Evolutionary conservation across 225 moss, liverwort and hornwort species (phyloP).

Genomic region (Physcomitrellopsis africana): DNA sequence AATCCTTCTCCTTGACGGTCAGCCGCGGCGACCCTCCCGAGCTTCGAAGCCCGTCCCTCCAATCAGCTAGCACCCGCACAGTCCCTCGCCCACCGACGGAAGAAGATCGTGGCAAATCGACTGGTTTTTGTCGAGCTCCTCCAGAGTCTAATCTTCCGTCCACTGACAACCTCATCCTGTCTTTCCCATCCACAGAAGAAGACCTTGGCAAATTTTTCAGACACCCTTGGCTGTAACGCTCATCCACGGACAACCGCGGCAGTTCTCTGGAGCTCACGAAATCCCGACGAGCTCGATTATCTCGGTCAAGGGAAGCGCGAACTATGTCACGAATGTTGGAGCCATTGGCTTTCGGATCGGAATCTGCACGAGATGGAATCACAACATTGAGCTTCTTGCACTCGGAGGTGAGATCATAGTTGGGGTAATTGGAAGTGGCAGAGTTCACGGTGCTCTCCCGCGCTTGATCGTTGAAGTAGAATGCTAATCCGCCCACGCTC

Average conservation of each 20-base stretch:
- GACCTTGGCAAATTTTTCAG: constrained; percentile 61
- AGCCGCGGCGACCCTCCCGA: constrained; percentile 49
- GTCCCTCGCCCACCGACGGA: constrained; percentile 58
- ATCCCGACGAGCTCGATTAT: constrained; percentile 19
- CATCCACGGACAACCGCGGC: constrained; percentile 54
- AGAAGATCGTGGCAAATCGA: constrained; percentile 55
- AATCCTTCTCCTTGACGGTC: constrained; percentile 42
- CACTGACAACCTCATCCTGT: constrained; percentile 25
- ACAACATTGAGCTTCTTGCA: constrained; percentile 31
- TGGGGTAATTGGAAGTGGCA: constrained; percentile 24
- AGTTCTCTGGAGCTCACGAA: constrained; percentile 33
- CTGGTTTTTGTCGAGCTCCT: not conserved
- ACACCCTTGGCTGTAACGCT: constrained; percentile 25
- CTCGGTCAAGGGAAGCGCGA: constrained; percentile 58
- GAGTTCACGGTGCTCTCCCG: constrained; percentile 15
- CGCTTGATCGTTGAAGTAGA: constrained; percentile 34
- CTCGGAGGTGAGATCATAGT: constrained; percentile 12
- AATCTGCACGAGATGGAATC: constrained; percentile 23
- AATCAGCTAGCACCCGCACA: constrained; percentile 41
- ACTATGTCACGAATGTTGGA: constrained; percentile 62
- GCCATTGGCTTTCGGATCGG: too few relatives aligned
- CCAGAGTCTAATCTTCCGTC: constrained; percentile 25
- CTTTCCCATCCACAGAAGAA: constrained; percentile 40
- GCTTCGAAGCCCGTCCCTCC: constrained; percentile 48
- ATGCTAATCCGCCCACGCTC: constrained; percentile 37